A percentile compares a stretch with the other conserved stretches of the same genome.
These are phyloP conservation scores for Plasmodium coatneyi DNA, from an alignment of 169 alveolate species.

Conservation along the genomic window DNA sequence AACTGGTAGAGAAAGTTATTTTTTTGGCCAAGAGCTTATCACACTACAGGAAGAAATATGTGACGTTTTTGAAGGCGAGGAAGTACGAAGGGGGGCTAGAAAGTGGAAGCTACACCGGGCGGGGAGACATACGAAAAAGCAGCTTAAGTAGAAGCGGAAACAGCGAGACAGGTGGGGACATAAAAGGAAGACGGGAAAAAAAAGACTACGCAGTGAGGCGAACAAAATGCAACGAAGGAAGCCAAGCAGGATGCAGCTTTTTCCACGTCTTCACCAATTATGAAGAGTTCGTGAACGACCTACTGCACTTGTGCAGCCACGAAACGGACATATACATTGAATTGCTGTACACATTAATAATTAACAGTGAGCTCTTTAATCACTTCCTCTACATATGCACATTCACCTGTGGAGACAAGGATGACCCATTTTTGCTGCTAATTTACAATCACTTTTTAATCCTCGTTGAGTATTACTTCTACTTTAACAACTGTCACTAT, in stretches of 20 bases:
- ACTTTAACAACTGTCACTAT: not conserved
- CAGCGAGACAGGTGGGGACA: not conserved
- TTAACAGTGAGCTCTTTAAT: slow-evolving; percentile 36
- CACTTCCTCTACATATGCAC: slow-evolving; percentile 42
- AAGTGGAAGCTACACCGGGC: not conserved
- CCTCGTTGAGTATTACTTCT: slow-evolving; percentile 32
- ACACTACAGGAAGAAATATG: slow-evolving; percentile 26
- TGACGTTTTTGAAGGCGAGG: not conserved
- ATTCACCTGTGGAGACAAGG: slow-evolving; percentile 25
- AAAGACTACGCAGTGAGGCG: not conserved
- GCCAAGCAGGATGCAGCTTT: not conserved
- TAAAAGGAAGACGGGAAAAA: not conserved
- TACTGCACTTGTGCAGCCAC: slow-evolving; percentile 19
- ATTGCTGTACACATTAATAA: slow-evolving; percentile 40
- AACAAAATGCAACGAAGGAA: not conserved
- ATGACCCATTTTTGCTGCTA: slow-evolving; percentile 10
- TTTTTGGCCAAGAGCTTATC: slow-evolving; percentile 10
- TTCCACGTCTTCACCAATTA: not conserved
- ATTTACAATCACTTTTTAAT: slow-evolving; percentile 38
- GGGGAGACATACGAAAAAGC: not conserved
- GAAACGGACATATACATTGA: slow-evolving; percentile 36
- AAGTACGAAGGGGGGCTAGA: not conserved
- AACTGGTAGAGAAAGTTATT: not conserved
- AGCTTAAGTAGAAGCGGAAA: not conserved
- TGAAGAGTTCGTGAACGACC: slow-evolving; percentile 5